Evolutionary conservation across 2,329 filamentous ascomycete genomes (phyloP).

Genomic region (Neofusicoccum umdonicola): DNA sequence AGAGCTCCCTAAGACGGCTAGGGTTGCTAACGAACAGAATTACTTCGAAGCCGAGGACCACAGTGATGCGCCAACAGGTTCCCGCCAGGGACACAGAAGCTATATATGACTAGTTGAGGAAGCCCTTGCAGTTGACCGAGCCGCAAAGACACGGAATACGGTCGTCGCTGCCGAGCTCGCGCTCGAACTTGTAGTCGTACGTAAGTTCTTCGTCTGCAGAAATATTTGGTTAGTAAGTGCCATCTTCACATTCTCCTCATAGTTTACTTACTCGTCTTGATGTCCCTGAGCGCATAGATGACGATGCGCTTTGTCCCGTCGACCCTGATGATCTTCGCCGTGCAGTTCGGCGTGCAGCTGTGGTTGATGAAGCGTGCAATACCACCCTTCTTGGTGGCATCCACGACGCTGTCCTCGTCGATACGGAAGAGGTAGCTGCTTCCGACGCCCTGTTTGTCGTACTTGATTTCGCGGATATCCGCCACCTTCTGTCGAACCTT

Average conservation of each 20-base stretch:
- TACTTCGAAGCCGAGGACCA: not conserved
- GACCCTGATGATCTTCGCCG: constrained; percentile 98
- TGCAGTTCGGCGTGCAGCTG: constrained; percentile 97
- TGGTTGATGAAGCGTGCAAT: constrained; percentile 99
- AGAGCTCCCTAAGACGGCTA: not conserved
- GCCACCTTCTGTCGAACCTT: constrained; percentile 95
- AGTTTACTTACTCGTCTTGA: constrained; percentile 74
- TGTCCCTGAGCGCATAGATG: constrained; percentile 95
- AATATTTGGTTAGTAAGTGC: constrained; percentile 16
- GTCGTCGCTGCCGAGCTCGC: constrained; percentile 90
- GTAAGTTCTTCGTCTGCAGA: constrained; percentile 90
- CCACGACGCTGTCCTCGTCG: constrained; percentile 94
- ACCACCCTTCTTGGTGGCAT: constrained; percentile 96
- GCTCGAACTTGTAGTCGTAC: constrained; percentile 99
- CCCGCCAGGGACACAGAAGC: not conserved
- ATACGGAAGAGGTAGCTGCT: constrained; percentile 98
- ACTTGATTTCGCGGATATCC: constrained; percentile 89
- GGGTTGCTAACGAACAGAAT: not conserved
- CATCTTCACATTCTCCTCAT: not conserved
- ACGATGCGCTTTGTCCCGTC: constrained; percentile 98
- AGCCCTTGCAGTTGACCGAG: constrained; percentile 94
- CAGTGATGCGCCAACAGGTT: not conserved
- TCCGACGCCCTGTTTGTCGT: constrained; percentile 93
- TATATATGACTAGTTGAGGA: constrained; percentile 74
- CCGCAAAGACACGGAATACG: constrained; percentile 97